Evolutionary conservation across 441 rosid genomes (phyloP), one percentile per base, ranked within the genome.

Genomic region (Erysimum pusillum): DNA sequence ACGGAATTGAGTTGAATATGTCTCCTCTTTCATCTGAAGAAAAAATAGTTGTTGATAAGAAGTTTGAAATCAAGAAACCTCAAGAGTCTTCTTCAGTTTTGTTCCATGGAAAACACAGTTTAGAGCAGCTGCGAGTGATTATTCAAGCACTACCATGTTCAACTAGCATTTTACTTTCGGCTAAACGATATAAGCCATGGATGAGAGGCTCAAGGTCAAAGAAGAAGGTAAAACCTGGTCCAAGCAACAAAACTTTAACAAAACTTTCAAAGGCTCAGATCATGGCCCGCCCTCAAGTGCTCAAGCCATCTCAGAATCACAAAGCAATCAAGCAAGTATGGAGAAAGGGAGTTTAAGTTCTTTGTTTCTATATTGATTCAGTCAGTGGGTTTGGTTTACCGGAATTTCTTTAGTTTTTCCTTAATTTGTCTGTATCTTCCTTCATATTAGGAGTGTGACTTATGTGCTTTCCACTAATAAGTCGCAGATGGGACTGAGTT

Each of bases 91-190:
- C 82, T 54, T 57, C 58, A 66, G 69, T 38, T 65, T 72, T 74
- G 10, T 58, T 77, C 58, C 44, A 67, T 46, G 77, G 25, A 56
- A 73, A 78, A 42, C 63, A 11, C 44, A 63, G 70, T 36, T 6
- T 73, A n/a, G 35, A 58, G 48, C 75, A 67, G 76, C 35, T 68
- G 34, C 83, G 81, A 41, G 76, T 67, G 60, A 63, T 79, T 51
- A 83, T 83, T 76, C 89, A 87, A 80, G 91, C 86, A 9, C 79
- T 86, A 58, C 90, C 91, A 48, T 85, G 85, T 81, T 76, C 71
- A 73, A 73, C 74, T 28, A 74, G 70, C 75, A 32, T 57, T 63
- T 48, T 52, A 38, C 45, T 49, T 38, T 49, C 69, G 54, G 45
- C 61, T 45, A 76, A 73, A 69, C 71, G 49, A 44, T 75, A 69